Evolutionary conservation across 2,329 filamentous ascomycete species (phyloP), one percentile per base, ranked within the genome.

Genomic region (Lizonia empirigonia): DNA sequence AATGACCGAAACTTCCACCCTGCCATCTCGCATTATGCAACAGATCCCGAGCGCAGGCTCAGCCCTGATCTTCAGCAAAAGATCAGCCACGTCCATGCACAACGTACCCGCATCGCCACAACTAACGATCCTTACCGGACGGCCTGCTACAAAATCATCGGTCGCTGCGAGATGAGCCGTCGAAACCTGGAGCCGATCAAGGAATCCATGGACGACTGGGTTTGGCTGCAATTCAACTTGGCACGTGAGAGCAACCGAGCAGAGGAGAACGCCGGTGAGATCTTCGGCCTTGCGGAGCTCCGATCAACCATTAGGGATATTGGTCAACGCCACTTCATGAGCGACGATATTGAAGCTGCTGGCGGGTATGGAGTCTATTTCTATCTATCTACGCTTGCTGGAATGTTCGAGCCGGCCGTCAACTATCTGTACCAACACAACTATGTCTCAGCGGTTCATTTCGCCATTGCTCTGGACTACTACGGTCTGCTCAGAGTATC

Each of bases 91-190:
- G 92, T 97, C 69, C 97, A 95, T 74, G 88, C 88, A 42, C 90
- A 95, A 70, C 87, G 91, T 36, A 83, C 87, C 20, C 87, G 90
- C 58, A 90, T 95, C 65, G 90, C 90, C 0, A 89, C 90, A 0
- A 90, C 92, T 68, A 89, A 90, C 1, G 94, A 99, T 71, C 94
- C 94, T 20, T 99, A 95, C 77, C 87, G 91, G 45, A 92, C 96
- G 85, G 92, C 93, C 38, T 97, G 94, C 73, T 97, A 97, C 81
- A 97, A 99, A 80, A 87, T 99, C 55, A 88, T 99, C 63, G 94
- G 95, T 36, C 91, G 85, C 40, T 87, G 84, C 66, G 85, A 87
- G 57, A 75, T 87, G 51, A 77, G 74, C 38, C 78, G 79, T 34
- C 78, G 83, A 46, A 83, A 76, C 52, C 72, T 87, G 27, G 83